Base-by-base conservation (phyloP, 441 rosid genomes). In the Geranium incanum region DNA sequence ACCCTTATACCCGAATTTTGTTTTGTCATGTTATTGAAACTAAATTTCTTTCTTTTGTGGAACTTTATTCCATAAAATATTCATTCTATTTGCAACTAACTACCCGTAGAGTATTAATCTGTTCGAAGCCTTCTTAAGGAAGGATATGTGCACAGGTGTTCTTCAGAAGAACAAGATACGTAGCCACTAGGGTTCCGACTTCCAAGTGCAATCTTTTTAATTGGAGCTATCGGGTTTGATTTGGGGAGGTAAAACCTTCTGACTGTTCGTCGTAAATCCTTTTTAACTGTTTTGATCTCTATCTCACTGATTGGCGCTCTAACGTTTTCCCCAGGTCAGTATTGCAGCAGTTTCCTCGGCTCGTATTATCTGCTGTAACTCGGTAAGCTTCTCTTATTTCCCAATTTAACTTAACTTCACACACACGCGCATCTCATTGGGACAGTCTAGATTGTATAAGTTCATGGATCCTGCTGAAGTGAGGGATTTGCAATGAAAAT, bases 181-280 rank as follows among this genome's bases (percentile, higher is more conserved):
- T 52, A 5, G 19, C 15, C 13, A 0, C 15, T n/a, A 50, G 12
- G 12, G 59, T 50, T 50, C 59, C 15, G 18, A 50, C 33, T 28
- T 28, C 33, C 33, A 28, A 28, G 33, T 28, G 33, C 33, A 28
- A 28, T 28, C 33, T 28, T 28, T 28, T 28, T 28, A 50, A 50
- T 50, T 50, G 5, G 16, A 13, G 18, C 15, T 12, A 50, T 52
- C 60, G 16, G 60, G 60, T 52, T 15, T 52, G 60, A 28, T 52
- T 11, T 5, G 16, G 60, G 60, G 16, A 52, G 60, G 60, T 52
- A 52, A 52, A 52, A 52, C 60, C 60, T 52, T 52, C 60, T n/a
- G 60, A 52, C 60, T 52, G 16, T 50, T 11, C 3, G 18, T 18
- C 16, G 5, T 0, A 52, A 1, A 2, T 52, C 11, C 48, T 41